Evolutionary conservation across 257 asterid genomes (phyloP), one percentile per base, ranked within the genome.

Genomic region (Solanum chiquidenum): DNA sequence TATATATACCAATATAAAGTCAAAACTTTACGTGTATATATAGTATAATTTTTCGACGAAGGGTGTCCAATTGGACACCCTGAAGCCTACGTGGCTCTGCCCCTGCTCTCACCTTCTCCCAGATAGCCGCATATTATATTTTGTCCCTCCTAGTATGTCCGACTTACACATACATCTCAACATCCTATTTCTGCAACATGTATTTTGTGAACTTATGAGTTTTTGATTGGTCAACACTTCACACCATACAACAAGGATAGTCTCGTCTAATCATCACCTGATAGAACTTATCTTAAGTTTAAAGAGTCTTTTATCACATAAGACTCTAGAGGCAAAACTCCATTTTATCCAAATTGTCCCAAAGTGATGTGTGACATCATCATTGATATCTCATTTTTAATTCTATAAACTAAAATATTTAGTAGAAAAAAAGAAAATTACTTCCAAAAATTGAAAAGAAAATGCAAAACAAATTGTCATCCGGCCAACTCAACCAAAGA

Each of bases 201-300:
- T 2, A 20, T 58, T 5, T 58, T 7, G 20, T 58, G 25, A 7
- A 55, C 2, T 3, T 7, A 5, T 58, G 66, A 58, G 1, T 20
- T 58, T 20, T 20, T 58, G 25, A 58, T 12, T 7, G 1, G 2
- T 5, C 25, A 58, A 20, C 66, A 58, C 25, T 55, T 5, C 0
- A 58, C 66, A 4, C 0, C 25, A 20, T 58, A 58, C 0, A 20
- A 7, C 25, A 58, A 58, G 25, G 1, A 58, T 58, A 58, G 3
- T 20, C 12, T 0, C 2, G 25, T 20, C 66, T 20, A 20, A 58
- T 2, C 0, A 18, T 52, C 62, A 16, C 9, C 9, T 0, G 18
- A 52, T 52, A 16, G 1, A 52, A 58, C 11, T 58, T 58, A 21
- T 12, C 12, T 58, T 58, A 58, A 58, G 1, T 20, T 58, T 20